Percentiles rank a stretch among this genome's conserved stretches.
phyloP scores from a whole-genome alignment of 495 filamentous ascomycete genomes.

The Penicillium parvum region DNA sequence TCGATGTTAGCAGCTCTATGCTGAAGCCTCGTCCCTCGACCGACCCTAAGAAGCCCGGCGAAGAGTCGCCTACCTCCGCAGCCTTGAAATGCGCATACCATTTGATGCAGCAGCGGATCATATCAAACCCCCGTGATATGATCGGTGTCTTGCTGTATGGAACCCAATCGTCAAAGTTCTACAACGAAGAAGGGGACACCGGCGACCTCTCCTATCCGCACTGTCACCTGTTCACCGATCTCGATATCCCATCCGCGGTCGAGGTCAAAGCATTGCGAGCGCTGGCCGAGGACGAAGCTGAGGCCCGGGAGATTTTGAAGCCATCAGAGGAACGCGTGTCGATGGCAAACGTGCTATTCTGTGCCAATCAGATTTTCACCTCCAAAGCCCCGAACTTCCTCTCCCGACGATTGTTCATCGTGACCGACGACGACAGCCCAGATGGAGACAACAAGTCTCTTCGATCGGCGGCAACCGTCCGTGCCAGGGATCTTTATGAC shows the following conservation, averaged over 20 bases:
- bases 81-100: constrained; percentile 92
- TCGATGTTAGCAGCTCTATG: constrained; percentile 93
- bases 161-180: constrained; percentile 80
- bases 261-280: constrained; percentile 77
- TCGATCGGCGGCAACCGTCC: constrained; percentile 71
- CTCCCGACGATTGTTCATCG: constrained; percentile 86
- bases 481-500: constrained; percentile 94
- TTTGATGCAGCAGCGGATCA: constrained; percentile 96
- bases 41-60: constrained; percentile 66
- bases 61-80: constrained; percentile 67
- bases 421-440: constrained; percentile 92
- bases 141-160: constrained; percentile 95
- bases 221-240: constrained; percentile 86
- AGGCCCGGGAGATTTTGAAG: constrained; percentile 56
- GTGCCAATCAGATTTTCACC: constrained; percentile 94
- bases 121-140: constrained; percentile 94
- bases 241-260: constrained; percentile 79
- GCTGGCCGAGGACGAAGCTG: constrained; percentile 71
- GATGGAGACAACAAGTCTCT: constrained; percentile 65
- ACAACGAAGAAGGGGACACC: constrained; percentile 58
- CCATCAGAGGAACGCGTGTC: constrained; percentile 65
- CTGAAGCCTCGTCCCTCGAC: constrained; percentile 58
- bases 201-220: constrained; percentile 71
- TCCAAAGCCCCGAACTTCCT: constrained; percentile 92
- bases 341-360: constrained; percentile 91